Percentiles rank a stretch among this genome's conserved stretches.
These are phyloP conservation scores for Chloris gayana DNA, from an alignment of 176 grass and related monocot species.

Conservation along the genomic window DNA sequence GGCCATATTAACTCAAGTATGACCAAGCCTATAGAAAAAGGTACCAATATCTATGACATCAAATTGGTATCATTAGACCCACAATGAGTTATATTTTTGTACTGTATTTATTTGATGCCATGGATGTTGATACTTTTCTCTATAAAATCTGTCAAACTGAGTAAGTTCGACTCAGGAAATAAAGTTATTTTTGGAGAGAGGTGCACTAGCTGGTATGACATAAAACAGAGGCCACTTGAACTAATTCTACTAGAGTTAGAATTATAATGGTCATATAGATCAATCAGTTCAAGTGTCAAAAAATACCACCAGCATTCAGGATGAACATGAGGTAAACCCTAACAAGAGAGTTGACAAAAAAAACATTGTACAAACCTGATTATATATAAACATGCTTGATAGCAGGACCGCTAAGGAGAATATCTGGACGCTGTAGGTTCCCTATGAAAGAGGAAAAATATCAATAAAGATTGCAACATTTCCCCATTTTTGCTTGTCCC, in stretches of 20 bases:
- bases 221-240: not conserved
- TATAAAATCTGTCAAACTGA: not conserved
- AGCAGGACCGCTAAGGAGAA: slow-evolving; percentile 73
- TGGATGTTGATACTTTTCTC: not conserved
- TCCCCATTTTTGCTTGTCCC: not conserved
- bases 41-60: not conserved
- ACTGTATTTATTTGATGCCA: not conserved
- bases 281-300: not conserved
- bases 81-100: not conserved
- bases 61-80: not conserved
- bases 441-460: slow-evolving; percentile 43
- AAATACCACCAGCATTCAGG: not conserved
- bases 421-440: slow-evolving; percentile 78
- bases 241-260: not conserved
- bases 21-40: too few species aligned
- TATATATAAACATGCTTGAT: slow-evolving; percentile 77
- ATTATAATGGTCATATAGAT: not conserved
- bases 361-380: slow-evolving; percentile 50
- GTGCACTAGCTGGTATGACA: not conserved
- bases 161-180: not conserved
- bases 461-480: not conserved
- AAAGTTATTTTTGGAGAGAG: not conserved
- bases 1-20: too few species aligned
- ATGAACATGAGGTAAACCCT: not conserved
- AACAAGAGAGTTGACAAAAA: not conserved